phyloP scores from a whole-genome alignment of 768 basidiomycete species.

The Termitomyces sp. region DNA sequence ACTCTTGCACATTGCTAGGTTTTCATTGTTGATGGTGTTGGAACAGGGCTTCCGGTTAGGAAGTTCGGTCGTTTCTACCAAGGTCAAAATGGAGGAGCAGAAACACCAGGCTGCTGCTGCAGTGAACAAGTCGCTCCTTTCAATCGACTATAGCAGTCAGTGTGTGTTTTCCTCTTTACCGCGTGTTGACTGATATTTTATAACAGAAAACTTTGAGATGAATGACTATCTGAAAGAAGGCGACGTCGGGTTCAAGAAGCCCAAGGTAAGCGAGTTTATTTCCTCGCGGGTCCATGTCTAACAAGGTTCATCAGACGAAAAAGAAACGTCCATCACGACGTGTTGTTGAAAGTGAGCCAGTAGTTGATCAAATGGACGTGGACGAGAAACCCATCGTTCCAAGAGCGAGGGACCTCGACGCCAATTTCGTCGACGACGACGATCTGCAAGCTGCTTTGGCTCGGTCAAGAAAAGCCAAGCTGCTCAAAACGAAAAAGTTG shows the following conservation, averaged over 20 bases:
- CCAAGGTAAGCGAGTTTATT: slow-evolving; percentile 51
- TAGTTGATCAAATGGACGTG: slow-evolving; percentile 66
- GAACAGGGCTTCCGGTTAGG: slow-evolving; percentile 85
- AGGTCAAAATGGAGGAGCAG: slow-evolving; percentile 36
- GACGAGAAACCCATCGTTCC: slow-evolving; percentile 70
- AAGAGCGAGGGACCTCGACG: slow-evolving; percentile 67
- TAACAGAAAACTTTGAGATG: slow-evolving; percentile 73
- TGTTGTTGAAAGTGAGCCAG: slow-evolving; percentile 44
- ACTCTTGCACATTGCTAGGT: neutral
- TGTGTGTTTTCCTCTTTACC: slow-evolving; percentile 17
- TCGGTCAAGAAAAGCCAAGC: slow-evolving; percentile 75
- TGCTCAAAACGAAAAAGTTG: slow-evolving; percentile 69
- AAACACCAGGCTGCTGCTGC: slow-evolving; percentile 49
- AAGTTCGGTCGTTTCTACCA: slow-evolving; percentile 38
- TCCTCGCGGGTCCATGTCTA: slow-evolving; percentile 1
- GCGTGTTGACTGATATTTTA: slow-evolving; percentile 7
- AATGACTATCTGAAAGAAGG: slow-evolving; percentile 91
- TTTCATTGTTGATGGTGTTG: neutral
- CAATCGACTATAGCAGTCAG: slow-evolving; percentile 89
- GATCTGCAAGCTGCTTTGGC: slow-evolving; percentile 93
- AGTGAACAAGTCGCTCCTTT: slow-evolving; percentile 76
- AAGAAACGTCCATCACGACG: slow-evolving; percentile 83
- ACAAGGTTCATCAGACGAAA: slow-evolving; percentile 61
- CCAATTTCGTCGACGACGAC: slow-evolving; percentile 96
- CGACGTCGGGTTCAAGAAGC: slow-evolving; percentile 93